Evolutionary conservation across 257 asterid genomes (phyloP).

Genomic region (Fraxinus quadrangulata): DNA sequence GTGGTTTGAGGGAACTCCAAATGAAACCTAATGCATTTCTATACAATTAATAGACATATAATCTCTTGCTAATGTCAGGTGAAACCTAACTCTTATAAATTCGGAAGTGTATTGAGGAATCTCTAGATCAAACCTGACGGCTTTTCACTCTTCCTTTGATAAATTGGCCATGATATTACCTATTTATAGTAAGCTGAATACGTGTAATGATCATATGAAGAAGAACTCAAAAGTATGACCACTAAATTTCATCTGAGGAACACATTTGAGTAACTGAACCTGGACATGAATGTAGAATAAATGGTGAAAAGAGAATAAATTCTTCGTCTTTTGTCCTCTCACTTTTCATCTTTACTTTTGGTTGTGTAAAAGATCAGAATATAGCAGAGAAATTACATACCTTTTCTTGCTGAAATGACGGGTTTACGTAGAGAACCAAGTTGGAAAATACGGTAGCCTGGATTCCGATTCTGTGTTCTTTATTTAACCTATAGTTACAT

Average conservation of each 20-base stretch:
- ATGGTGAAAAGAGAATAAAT: neutral
- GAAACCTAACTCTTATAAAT: too few relatives aligned
- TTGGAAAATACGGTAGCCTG: neutral
- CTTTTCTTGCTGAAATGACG: neutral
- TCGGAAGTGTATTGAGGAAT: too few relatives aligned
- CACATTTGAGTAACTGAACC: neutral
- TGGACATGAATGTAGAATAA: neutral
- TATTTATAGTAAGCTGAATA: conserved; percentile 15
- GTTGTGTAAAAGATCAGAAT: neutral
- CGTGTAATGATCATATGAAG: neutral
- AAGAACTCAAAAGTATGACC: neutral
- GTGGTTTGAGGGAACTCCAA: too few relatives aligned
- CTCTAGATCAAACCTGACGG: conserved; percentile 30
- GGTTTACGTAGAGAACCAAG: too few relatives aligned
- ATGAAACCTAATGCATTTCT: too few relatives aligned
- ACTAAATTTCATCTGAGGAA: neutral
- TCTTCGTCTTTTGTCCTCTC: neutral
- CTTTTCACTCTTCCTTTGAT: conserved; percentile 4
- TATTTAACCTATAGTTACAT: conserved; percentile 28
- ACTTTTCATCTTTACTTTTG: neutral
- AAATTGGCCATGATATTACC: neutral
- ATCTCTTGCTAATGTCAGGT: neutral
- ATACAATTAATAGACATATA: too few relatives aligned
- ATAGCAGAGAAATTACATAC: neutral
- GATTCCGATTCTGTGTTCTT: conserved; percentile 18